Conservation (phyloP, 73 alveolate species). For the Tetrahymena borealis region DNA sequence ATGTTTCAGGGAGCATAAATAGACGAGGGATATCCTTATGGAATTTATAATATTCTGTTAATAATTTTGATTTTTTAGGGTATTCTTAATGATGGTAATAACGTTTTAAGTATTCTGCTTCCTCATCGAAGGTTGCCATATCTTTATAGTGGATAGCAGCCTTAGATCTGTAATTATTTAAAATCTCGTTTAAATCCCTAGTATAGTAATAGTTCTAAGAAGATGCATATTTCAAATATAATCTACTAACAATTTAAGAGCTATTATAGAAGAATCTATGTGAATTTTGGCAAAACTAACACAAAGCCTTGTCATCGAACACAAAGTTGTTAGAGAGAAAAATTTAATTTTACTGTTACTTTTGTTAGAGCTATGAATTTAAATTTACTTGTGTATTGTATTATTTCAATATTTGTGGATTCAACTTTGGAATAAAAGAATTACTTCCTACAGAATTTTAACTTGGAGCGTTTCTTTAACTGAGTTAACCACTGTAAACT, state of each 20-base stretch:
- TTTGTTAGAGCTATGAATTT: background rate
- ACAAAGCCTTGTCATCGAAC: background rate
- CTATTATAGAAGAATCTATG: background rate
- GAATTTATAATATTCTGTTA: constrained; percentile 39
- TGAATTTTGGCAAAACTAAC: background rate
- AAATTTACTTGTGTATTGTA: background rate
- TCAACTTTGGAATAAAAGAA: background rate
- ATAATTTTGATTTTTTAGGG: constrained; percentile 6
- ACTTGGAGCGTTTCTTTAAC: background rate
- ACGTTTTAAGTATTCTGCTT: constrained; percentile 34
- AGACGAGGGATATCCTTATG: constrained; percentile 40
- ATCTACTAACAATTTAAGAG: background rate
- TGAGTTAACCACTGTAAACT: background rate
- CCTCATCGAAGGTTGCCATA: constrained; percentile 16
- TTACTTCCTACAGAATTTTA: background rate
- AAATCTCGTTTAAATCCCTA: constrained; percentile 30
- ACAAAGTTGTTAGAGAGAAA: background rate
- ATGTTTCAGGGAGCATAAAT: background rate
- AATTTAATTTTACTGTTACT: background rate
- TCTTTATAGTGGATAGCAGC: constrained; percentile 11
- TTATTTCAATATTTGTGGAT: background rate
- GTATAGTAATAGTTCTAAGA: constrained; percentile 40
- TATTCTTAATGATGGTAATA: constrained; percentile 24
- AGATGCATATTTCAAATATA: constrained; percentile 37
- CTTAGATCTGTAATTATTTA: constrained; percentile 1